phyloP scores from a whole-genome alignment of 495 filamentous ascomycete species.

The Aspergillus nanangensis region DNA sequence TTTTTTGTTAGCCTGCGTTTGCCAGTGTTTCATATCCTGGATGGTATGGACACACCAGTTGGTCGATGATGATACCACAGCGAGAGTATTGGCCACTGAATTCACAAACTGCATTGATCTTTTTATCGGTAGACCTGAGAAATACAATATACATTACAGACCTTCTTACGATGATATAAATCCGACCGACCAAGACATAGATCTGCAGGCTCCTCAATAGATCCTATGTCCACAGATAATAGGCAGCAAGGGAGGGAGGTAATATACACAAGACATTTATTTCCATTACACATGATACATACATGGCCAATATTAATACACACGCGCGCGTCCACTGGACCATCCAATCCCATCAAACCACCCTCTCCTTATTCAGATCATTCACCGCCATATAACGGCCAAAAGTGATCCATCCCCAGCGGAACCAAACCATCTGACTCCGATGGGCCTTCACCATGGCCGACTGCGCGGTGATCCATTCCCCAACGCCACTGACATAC shows the following conservation, averaged over 20 bases:
- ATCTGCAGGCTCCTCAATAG: no score
- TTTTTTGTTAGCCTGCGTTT: background rate
- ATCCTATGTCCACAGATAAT: no score
- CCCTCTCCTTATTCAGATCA: constrained; percentile 68
- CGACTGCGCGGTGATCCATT: constrained; percentile 63
- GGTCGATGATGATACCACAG: background rate
- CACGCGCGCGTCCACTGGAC: no score
- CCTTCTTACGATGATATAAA: no score
- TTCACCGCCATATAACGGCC: constrained; percentile 96
- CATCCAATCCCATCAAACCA: constrained; percentile 20
- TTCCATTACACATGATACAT: no score
- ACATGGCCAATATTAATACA: background rate
- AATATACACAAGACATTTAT: background rate
- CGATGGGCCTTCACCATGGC: constrained; percentile 86
- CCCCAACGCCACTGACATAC: constrained; percentile 60
- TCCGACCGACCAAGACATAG: no score
- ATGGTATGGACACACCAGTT: background rate
- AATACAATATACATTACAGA: no score
- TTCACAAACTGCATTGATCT: background rate
- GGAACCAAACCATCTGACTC: constrained; percentile 98
- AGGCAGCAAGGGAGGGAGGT: no score
- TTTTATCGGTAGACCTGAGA: background rate
- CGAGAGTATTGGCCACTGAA: background rate
- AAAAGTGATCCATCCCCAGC: constrained; percentile 90
- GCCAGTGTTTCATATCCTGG: background rate